Evolutionary conservation across 2,329 filamentous ascomycete species (phyloP).

Genomic region (Mycosphaerelloides madeirae): DNA sequence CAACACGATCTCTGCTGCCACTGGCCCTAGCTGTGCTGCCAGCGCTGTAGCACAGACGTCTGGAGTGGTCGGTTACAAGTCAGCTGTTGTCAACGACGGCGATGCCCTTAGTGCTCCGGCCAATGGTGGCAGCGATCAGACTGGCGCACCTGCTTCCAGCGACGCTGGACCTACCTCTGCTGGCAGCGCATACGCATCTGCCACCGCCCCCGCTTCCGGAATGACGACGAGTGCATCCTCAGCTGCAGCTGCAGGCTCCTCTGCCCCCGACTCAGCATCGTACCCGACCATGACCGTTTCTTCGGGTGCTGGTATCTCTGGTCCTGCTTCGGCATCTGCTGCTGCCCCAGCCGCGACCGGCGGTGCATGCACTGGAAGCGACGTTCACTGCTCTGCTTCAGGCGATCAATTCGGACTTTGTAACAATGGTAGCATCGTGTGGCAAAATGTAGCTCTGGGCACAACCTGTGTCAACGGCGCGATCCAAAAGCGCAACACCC

Average conservation of each 20-base stretch:
- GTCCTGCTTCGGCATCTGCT: slow-evolving; percentile 7
- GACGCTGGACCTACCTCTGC: slow-evolving; percentile 13
- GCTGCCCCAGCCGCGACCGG: slow-evolving; percentile 10
- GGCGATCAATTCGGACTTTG: slow-evolving; percentile 43
- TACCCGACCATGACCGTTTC: slow-evolving; percentile 5
- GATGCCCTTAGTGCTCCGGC: slow-evolving; percentile 6
- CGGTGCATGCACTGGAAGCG: slow-evolving; percentile 21
- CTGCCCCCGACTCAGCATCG: background rate
- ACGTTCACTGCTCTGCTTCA: slow-evolving; percentile 16
- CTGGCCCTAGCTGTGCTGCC: slow-evolving; percentile 18
- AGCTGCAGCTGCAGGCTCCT: background rate
- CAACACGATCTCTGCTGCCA: slow-evolving; percentile 8
- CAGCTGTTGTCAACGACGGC: background rate
- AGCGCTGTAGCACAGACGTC: slow-evolving; percentile 12
- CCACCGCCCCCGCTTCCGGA: slow-evolving; percentile 3
- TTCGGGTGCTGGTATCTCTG: slow-evolving; percentile 4
- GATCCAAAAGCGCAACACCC: slow-evolving; percentile 13
- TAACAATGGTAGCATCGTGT: slow-evolving; percentile 39
- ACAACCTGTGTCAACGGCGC: slow-evolving; percentile 43
- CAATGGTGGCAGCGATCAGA: slow-evolving; percentile 1
- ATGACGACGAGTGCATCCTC: slow-evolving; percentile 1
- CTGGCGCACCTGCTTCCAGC: slow-evolving; percentile 5
- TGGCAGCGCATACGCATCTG: slow-evolving; percentile 1
- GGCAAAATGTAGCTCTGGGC: slow-evolving; percentile 41
- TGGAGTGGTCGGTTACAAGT: slow-evolving; percentile 7